Conservation (phyloP, 2,329 filamentous ascomycete species). For the Teratosphaeria pseudoeucalypti region DNA sequence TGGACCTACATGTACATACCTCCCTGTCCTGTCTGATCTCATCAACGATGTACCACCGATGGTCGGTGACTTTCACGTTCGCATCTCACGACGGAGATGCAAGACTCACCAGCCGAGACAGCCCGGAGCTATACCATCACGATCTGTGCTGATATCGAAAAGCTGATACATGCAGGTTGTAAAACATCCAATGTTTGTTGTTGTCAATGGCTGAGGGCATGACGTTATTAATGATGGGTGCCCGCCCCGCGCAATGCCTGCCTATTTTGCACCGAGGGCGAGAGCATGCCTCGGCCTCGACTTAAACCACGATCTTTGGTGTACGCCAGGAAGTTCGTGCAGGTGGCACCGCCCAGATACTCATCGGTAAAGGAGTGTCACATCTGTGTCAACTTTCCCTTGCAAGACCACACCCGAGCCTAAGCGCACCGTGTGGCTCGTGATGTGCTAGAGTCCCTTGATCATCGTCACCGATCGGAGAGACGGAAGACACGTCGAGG, state of each 20-base stretch:
- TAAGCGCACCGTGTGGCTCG: too few relatives aligned
- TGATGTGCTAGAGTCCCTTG: too few relatives aligned
- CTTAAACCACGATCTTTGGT: too few relatives aligned
- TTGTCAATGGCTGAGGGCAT: background rate
- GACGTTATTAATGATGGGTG: background rate
- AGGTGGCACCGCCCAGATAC: background rate
- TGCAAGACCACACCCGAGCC: background rate
- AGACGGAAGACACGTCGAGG: too few relatives aligned
- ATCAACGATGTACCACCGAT: too few relatives aligned
- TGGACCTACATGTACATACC: too few relatives aligned
- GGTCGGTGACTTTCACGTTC: too few relatives aligned
- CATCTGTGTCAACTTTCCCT: background rate
- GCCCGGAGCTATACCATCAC: background rate
- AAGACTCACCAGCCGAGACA: background rate
- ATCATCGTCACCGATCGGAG: too few relatives aligned
- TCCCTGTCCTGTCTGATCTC: too few relatives aligned
- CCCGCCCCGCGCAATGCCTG: background rate
- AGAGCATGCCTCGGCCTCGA: too few relatives aligned
- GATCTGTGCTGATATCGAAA: background rate
- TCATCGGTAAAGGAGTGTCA: background rate
- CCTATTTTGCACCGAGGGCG: background rate
- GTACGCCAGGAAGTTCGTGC: background rate
- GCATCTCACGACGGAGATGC: too few relatives aligned
- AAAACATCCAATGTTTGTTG: too few relatives aligned
- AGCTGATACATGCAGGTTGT: background rate